These are phyloP conservation scores for Penicillium pancosmium DNA, from an alignment of 495 filamentous ascomycete species.

Conservation along the genomic window DNA sequence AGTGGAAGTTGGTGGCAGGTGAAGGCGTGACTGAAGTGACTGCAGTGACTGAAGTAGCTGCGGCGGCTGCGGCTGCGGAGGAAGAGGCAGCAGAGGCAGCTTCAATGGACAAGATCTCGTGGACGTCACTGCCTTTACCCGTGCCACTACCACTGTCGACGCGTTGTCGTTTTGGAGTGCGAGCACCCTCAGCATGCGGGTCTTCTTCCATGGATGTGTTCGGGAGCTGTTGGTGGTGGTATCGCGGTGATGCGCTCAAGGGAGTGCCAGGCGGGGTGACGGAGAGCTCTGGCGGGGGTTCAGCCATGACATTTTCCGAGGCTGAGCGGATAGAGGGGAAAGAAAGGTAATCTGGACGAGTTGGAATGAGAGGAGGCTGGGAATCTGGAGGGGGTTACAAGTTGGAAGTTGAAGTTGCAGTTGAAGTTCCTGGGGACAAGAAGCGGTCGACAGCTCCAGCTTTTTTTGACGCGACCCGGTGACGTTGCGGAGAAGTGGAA, in stretches of 20 bases:
- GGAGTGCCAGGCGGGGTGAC: slow-evolving; percentile 46
- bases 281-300: slow-evolving; percentile 54
- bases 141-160: slow-evolving; percentile 57
- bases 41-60: slow-evolving; percentile 15
- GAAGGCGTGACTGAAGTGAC: neutral
- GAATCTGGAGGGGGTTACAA: neutral
- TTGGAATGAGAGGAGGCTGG: neutral
- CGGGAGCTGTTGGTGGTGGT: slow-evolving; percentile 7
- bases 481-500: slow-evolving; percentile 27
- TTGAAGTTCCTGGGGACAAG: neutral
- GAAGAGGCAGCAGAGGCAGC: slow-evolving; percentile 19
- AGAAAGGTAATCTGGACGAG: neutral
- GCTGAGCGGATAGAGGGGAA: neutral
- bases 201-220: slow-evolving; percentile 58
- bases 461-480: slow-evolving; percentile 25
- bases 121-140: slow-evolving; percentile 16
- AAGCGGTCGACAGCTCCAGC: slow-evolving; percentile 21
- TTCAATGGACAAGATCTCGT: slow-evolving; percentile 49
- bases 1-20: slow-evolving; percentile 9
- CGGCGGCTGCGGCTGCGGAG: slow-evolving; percentile 14
- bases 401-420: slow-evolving; percentile 1
- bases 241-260: slow-evolving; percentile 36
- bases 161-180: slow-evolving; percentile 64
- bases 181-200: slow-evolving; percentile 51
- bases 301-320: slow-evolving; percentile 52